Evolutionary conservation across 768 basidiomycete genomes (phyloP), one percentile per base, ranked within the genome.

Genomic region (Lentinus brumalis): DNA sequence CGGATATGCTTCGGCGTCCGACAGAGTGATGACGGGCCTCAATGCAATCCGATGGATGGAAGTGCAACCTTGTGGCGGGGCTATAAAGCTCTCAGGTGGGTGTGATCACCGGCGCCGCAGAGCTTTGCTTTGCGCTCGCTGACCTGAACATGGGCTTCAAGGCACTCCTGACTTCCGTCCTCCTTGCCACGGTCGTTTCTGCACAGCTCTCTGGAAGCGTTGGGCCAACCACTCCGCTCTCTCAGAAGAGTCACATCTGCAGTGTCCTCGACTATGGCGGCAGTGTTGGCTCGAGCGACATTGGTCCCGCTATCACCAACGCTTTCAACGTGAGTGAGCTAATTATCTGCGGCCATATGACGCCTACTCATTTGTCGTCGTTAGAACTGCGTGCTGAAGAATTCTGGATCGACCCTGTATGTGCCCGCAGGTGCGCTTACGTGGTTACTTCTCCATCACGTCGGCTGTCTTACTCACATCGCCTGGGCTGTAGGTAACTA

Each of bases 211-310:
- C 66, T 32, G 70, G 70, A 0, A 46, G 42, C 5, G 70, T 71
- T 10, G 70, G 70, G 0, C 70, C 70, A 3, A 70, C 64, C 9
- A 68, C 66, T 1, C 38, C 70, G 5, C 62, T 63, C 12, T 64
- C 69, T 3, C 35, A 62, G 18, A 71, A 64, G 42, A 51, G 47
- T 26, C 67, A 53, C 14, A 67, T 73, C 4, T 73, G 72, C 60
- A 73, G 69, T 50, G 69, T 71, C 6, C 65, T 73, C 45, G 58
- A 70, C 53, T 73, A 70, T 50, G 70, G 72, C 3, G 72, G 72
- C 5, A 53, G 56, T 30, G 56, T 73, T 45, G 72, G 71, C 26
- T 73, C 72, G 18, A 67, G 59, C 46, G 68, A 73, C 38, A 71
- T 71, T 39, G 72, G 72, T 3, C 72, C 72, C 30, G 71, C 72